Evolutionary conservation across 2,329 filamentous ascomycete genomes (phyloP), one percentile per base, ranked within the genome.

Genomic region (Trichoderma semiorbis): DNA sequence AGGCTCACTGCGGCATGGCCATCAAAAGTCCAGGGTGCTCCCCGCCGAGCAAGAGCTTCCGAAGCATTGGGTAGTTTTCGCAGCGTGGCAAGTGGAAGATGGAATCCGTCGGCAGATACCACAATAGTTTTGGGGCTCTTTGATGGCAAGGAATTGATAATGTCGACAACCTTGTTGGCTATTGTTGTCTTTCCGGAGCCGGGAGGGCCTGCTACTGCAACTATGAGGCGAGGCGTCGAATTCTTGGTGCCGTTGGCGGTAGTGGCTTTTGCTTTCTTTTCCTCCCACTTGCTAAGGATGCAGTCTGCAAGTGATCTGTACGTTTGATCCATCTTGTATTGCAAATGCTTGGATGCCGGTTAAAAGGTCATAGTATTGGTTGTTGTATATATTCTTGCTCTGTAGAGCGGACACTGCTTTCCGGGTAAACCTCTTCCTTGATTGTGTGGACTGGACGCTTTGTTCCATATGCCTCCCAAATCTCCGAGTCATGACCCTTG

Each of bases 21-120:
- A 69, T 80, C 78, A 72, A 80, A 81, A 0, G 79, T 80, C 78
- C 79, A 81, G 12, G 78, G 77, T 3, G 79, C 79, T 18, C 79
- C 79, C n/a, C 79, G 75, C 7, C 78, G 76, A 34, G 75, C 74
- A 57, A 79, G 66, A 14, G 80, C 80, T 69, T 80, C 78, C 7
- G 65, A 71, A 21, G 75, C 75, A 69, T 80, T 79, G 21, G 79
- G 78, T n/a, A 79, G 75, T 6, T 75, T 74, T 16, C 71, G 74
- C 16, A 80, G 75, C 8, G 73, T 73, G 16, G 74, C 74, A 7
- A 75, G 75, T 12, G 78, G 68, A 26, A 77, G 75, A 61, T 79
- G 78, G 60, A 80, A 80, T 3, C 78, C 77, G 69, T 80, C 79
- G 5, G 73, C 74, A 10, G 75, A 75, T 60, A 80, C 58, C n/a